Evolutionary conservation across 2,329 filamentous ascomycete genomes (phyloP).

Genomic region (Dichotomopilus funicola): DNA sequence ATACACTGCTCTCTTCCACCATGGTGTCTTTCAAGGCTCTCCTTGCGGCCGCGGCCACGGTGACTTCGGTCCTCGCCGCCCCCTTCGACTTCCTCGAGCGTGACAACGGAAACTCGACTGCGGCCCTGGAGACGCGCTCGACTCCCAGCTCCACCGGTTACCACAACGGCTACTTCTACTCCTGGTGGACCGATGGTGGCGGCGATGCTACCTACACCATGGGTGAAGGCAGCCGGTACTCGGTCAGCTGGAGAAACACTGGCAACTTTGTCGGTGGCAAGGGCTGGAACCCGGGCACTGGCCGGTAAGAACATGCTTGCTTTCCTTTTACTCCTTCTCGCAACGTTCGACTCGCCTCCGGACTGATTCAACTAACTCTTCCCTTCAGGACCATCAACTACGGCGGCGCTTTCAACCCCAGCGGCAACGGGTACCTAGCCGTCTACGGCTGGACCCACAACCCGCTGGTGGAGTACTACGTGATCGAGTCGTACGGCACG

Average conservation of each 20-base stretch:
- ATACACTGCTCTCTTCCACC: neutral
- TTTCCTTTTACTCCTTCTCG: neutral
- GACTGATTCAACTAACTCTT: neutral
- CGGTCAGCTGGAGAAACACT: constrained; percentile 41
- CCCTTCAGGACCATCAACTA: constrained; percentile 40
- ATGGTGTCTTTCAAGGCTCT: constrained; percentile 37
- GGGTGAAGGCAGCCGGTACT: constrained; percentile 42
- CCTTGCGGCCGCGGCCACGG: constrained; percentile 30
- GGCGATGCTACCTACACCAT: constrained; percentile 49
- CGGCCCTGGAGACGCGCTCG: constrained; percentile 22
- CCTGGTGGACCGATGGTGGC: constrained; percentile 50
- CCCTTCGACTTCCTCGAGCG: constrained; percentile 30
- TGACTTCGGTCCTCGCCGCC: constrained; percentile 28
- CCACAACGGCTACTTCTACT: constrained; percentile 54
- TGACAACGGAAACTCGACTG: constrained; percentile 19
- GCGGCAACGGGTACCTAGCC: constrained; percentile 41
- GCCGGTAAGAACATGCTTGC: constrained; percentile 21
- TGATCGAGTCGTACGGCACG: constrained; percentile 34
- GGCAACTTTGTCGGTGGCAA: constrained; percentile 44
- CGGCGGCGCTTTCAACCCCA: constrained; percentile 38
- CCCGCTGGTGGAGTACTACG: constrained; percentile 27
- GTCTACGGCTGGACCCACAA: constrained; percentile 30
- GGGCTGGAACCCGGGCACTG: constrained; percentile 40
- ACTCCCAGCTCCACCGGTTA: constrained; percentile 43
- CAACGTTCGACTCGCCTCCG: neutral